A percentile compares a stretch with the other conserved stretches of the same genome.
phyloP scores from a whole-genome alignment of 768 basidiomycete genomes.

The Boletus coccyginus region DNA sequence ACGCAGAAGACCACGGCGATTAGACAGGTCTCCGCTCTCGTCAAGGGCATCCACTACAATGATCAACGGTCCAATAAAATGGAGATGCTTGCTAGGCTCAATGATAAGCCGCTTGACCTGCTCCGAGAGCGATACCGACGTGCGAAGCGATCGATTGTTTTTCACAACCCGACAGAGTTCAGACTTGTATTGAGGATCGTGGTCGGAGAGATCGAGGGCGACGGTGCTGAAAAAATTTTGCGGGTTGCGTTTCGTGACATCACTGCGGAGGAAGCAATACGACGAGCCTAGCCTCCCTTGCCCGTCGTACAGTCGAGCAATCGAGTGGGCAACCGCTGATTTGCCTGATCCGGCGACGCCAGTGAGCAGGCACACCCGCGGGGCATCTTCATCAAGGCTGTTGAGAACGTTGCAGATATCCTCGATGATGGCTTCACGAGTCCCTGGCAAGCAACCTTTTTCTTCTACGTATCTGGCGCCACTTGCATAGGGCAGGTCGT shows the following conservation, averaged over 20 bases:
- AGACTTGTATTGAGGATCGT: slow-evolving; percentile 25
- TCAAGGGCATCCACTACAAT: slow-evolving; percentile 38
- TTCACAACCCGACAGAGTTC: slow-evolving; percentile 17
- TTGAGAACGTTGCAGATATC: slow-evolving; percentile 19
- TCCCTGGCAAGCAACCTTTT: slow-evolving; percentile 20
- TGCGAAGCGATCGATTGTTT: slow-evolving; percentile 23
- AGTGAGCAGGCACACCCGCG: slow-evolving; percentile 26
- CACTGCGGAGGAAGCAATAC: slow-evolving; percentile 26
- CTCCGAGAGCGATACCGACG: slow-evolving; percentile 11
- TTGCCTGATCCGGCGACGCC: slow-evolving; percentile 32
- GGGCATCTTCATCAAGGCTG: slow-evolving; percentile 7
- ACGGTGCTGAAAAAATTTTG: slow-evolving; percentile 34
- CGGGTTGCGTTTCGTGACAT: slow-evolving; percentile 17
- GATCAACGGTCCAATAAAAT: slow-evolving; percentile 30
- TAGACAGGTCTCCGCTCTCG: slow-evolving; percentile 19
- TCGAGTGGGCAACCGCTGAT: slow-evolving; percentile 30
- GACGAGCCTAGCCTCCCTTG: slow-evolving; percentile 32
- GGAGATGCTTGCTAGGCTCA: slow-evolving; percentile 20
- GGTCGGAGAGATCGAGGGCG: slow-evolving; percentile 32
- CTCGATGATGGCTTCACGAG: slow-evolving; percentile 15
- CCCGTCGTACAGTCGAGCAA: slow-evolving; percentile 25
- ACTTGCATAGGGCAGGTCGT: slow-evolving; percentile 18
- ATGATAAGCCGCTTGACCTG: slow-evolving; percentile 32
- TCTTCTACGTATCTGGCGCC: slow-evolving; percentile 24
- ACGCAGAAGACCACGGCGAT: slow-evolving; percentile 21